A percentile compares a stretch with the other conserved stretches of the same genome.
These are phyloP conservation scores for Mortierella polycephala DNA, from an alignment of 371 early-diverging fungal genomes.

Conservation along the genomic window DNA sequence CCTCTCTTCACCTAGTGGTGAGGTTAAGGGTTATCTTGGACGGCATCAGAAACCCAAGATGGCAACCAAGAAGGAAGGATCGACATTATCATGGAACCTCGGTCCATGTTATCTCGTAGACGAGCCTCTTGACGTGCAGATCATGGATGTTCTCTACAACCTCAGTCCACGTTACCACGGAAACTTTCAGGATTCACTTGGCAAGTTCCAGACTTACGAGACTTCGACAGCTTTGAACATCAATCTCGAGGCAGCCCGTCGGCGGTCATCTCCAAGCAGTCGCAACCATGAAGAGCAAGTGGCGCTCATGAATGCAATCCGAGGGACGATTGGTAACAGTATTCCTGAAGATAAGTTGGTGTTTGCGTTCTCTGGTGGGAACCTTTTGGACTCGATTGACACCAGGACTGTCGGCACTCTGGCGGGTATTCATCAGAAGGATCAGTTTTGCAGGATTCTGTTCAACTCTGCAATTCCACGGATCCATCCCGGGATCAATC, in stretches of 20 bases:
- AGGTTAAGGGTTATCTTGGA: conserved; percentile 58
- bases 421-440: conserved; percentile 58
- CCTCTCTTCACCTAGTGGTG: conserved; percentile 58
- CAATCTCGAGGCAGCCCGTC: conserved; percentile 59
- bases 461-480: conserved; percentile 73
- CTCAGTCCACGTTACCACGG: conserved; percentile 73
- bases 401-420: conserved; percentile 55
- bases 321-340: conserved; percentile 60
- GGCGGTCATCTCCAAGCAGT: conserved; percentile 53
- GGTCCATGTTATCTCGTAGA: conserved; percentile 76
- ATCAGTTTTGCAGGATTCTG: conserved; percentile 54
- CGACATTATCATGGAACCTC: conserved; percentile 70
- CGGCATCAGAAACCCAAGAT: conserved; percentile 52
- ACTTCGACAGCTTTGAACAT: conserved; percentile 69
- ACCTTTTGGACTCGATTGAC: conserved; percentile 61
- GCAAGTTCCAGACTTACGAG: conserved; percentile 77
- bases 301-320: conserved; percentile 65
- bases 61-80: conserved; percentile 36
- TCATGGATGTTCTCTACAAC: conserved; percentile 69
- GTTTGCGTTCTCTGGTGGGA: conserved; percentile 73
- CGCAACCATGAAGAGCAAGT: conserved; percentile 56
- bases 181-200: conserved; percentile 73
- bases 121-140: conserved; percentile 68
- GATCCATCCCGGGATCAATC: conserved; percentile 62
- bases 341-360: conserved; percentile 71